Percentiles rank a stretch among this genome's conserved stretches.
These are phyloP conservation scores for Aspergillus costaricaensis DNA, from an alignment of 2,329 filamentous ascomycete genomes.

Conservation along the genomic window DNA sequence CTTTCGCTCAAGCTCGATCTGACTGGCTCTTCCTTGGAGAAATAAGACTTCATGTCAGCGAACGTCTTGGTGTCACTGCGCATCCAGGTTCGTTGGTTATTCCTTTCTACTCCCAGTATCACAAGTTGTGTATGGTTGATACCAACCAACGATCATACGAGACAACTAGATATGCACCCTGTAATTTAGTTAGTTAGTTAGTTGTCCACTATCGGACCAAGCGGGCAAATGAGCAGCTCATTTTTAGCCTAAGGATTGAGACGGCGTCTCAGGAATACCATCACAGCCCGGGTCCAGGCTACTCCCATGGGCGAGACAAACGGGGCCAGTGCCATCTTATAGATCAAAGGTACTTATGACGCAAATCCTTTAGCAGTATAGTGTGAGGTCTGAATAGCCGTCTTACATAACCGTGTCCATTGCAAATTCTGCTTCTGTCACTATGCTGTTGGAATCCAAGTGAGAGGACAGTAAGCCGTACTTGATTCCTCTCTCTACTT, in stretches of 20 bases:
- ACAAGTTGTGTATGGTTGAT: no score
- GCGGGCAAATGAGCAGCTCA: not conserved
- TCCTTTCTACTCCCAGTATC: no score
- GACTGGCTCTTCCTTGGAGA: no score
- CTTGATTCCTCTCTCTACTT: not conserved
- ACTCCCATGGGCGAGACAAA: not conserved
- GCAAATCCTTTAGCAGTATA: not conserved
- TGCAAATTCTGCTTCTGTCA: not conserved
- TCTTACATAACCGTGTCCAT: conserved; percentile 1
- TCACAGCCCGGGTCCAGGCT: not conserved
- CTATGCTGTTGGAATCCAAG: not conserved
- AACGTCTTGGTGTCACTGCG: no score
- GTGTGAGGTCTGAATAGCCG: not conserved
- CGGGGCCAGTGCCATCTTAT: not conserved
- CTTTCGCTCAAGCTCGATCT: no score
- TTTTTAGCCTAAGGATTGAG: not conserved
- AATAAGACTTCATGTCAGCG: no score
- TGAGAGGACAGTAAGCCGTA: not conserved
- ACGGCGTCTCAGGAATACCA: not conserved
- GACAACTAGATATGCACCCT: no score
- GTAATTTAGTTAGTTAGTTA: not conserved
- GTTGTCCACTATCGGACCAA: not conserved
- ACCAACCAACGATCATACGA: no score
- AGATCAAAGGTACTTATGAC: no score
- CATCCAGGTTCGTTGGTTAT: no score